Base-by-base conservation (phyloP, 2,329 filamentous ascomycete genomes). In the Fusarium lateritium region DNA sequence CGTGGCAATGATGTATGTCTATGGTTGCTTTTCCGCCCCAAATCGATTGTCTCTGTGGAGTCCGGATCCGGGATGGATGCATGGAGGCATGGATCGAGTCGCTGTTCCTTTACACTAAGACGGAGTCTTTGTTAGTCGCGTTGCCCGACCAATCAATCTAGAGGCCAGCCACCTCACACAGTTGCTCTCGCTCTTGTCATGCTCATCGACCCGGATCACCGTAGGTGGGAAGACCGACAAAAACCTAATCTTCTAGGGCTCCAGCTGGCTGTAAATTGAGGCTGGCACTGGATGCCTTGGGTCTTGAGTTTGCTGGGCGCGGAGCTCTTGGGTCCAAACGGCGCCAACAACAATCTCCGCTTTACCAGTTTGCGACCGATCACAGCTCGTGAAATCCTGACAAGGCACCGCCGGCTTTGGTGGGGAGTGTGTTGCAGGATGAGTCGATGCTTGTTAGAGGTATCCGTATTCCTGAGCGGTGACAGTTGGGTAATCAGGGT, bases 51-150 rank as follows among this genome's bases (percentile, higher is more conserved):
- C 62, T 56, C 66, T 69, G 76, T 76, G 76, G 77, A 74, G 74
- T 76, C 77, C 76, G 76, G 76, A 79, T 79, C 76, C 76, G 77
- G 73, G 73, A 71, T 71, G 73, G 71, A 70, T 72, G 71, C 64
- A 74, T 71, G 62, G 62, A 59, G 52, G 39, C 55, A 70, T 58
- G 69, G 67, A 73, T 75, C 67, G 67, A 72, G 67, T 73, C 61
- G 71, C 60, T 68, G 56, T 67, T 67, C 57, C 63, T 51, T 59
- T 62, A 65, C 67, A 61, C 66, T 65, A 70, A 66, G 64, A 64
- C 67, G 56, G 69, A 75, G 71, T 65, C 64, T 70, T 65, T 71
- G 50, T 65, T 75, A 73, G 73, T 75, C 50, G 67, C 60, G 61
- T 67, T 75, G 69, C 51, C 67, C 43, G 59, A 65, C 72, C 67